phyloP scores from a whole-genome alignment of 805 yeast species.

The Kluyveromyces aestuarii region DNA sequence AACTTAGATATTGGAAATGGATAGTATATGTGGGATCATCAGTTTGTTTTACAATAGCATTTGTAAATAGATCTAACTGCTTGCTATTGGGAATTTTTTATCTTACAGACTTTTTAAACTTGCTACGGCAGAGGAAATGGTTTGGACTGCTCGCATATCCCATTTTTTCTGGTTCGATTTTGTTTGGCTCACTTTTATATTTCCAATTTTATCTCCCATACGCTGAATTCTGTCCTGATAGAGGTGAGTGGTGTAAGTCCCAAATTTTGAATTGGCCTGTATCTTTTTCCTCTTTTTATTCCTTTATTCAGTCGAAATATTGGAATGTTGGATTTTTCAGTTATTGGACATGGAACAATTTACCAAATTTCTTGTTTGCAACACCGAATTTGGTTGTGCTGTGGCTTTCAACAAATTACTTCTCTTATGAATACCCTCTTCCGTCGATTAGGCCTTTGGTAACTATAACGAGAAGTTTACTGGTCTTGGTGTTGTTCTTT shows the following conservation, averaged over 20 bases:
- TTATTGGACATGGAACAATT: constrained; percentile 76
- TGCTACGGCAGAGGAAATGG: constrained; percentile 10
- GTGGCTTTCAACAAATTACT: constrained; percentile 31
- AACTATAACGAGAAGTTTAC: constrained; percentile 34
- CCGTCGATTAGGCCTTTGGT: constrained; percentile 33
- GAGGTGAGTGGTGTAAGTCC: constrained; percentile 71
- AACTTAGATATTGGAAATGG: constrained; percentile 8
- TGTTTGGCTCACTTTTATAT: constrained; percentile 38
- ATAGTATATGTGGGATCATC: constrained; percentile 15
- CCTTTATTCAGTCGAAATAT: constrained; percentile 66
- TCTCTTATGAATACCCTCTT: constrained; percentile 30
- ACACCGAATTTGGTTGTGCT: constrained; percentile 53
- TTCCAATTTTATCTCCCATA: constrained; percentile 47
- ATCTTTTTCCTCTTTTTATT: constrained; percentile 38
- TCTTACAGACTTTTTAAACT: constrained; percentile 42
- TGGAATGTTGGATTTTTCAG: constrained; percentile 79
- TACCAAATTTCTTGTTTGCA: constrained; percentile 76
- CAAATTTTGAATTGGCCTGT: constrained; percentile 19
- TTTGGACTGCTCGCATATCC: constrained; percentile 22
- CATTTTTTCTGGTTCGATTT: constrained; percentile 46
- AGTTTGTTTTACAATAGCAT: constrained; percentile 43
- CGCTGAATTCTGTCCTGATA: constrained; percentile 50
- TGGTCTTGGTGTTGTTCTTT: constrained; percentile 43
- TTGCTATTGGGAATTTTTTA: constrained; percentile 62
- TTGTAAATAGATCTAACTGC: constrained; percentile 68